phyloP scores from a whole-genome alignment of 2,329 filamentous ascomycete genomes.

The Emmonsiellopsis sp. region DNA sequence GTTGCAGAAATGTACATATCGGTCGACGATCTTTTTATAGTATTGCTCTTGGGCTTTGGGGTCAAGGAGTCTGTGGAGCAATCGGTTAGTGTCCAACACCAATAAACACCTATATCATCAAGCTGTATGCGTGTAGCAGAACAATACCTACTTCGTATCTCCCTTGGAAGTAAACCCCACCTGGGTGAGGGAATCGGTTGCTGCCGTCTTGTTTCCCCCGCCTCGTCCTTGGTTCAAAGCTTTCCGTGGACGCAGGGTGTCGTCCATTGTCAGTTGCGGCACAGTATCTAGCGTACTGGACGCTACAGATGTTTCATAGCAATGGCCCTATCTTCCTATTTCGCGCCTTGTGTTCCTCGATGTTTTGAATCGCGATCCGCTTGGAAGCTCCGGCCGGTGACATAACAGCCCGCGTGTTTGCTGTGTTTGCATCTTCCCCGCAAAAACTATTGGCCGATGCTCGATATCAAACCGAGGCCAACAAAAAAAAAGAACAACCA shows the following conservation, averaged over 20 bases:
- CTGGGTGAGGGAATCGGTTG: slow-evolving; percentile 63
- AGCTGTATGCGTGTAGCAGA: slow-evolving; percentile 2
- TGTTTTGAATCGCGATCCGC: not conserved
- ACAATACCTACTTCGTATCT: slow-evolving; percentile 58
- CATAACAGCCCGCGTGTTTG: slow-evolving; percentile 17
- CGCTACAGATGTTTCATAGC: not conserved
- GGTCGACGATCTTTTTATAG: slow-evolving; percentile 76
- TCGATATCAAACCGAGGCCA: not conserved
- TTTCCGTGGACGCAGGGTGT: slow-evolving; percentile 5
- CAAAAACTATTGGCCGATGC: not conserved
- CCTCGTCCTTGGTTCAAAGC: slow-evolving; percentile 40
- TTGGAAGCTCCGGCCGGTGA: not conserved
- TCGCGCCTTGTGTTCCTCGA: not conserved
- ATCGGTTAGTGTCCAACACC: slow-evolving; percentile 14
- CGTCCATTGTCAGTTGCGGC: not conserved
- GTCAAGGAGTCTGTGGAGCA: slow-evolving; percentile 52
- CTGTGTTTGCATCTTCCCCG: slow-evolving; percentile 15
- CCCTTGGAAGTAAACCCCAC: slow-evolving; percentile 87
- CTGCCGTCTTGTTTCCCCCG: slow-evolving; percentile 60
- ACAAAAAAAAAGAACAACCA: not conserved
- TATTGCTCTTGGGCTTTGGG: slow-evolving; percentile 72
- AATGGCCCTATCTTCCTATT: not conserved
- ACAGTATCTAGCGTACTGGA: not conserved
- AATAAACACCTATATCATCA: slow-evolving; percentile 1
- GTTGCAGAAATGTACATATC: slow-evolving; percentile 84